Evolutionary conservation across 2,329 filamentous ascomycete genomes (phyloP).

Genomic region (Colletotrichum sp.): DNA sequence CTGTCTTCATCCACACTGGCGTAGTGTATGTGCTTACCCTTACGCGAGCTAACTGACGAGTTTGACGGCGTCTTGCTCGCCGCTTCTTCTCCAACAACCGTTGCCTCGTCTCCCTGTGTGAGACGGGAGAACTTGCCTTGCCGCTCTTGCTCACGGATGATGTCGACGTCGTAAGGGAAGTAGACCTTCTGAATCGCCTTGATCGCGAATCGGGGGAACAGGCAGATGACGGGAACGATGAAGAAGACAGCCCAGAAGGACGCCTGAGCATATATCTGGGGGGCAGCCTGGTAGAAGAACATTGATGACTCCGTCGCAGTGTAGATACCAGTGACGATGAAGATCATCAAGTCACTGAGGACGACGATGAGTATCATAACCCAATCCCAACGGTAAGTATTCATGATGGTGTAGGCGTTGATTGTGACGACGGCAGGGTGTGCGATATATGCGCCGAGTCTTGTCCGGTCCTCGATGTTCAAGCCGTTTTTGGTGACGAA

Average conservation of each 20-base stretch:
- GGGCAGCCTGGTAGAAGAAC: conserved; percentile 76
- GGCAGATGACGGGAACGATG: conserved; percentile 79
- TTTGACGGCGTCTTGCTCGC: conserved; percentile 44
- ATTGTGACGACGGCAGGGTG: conserved; percentile 86
- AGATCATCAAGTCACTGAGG: conserved; percentile 86
- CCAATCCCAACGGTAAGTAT: conserved; percentile 99
- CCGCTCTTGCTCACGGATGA: conserved; percentile 89
- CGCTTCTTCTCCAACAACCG: conserved; percentile 23
- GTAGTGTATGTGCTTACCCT: conserved; percentile 62
- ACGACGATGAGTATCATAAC: conserved; percentile 82
- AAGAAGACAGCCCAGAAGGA: conserved; percentile 88
- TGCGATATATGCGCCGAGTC: conserved; percentile 87
- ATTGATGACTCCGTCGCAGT: conserved; percentile 42
- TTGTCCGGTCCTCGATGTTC: conserved; percentile 77
- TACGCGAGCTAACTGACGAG: conserved; percentile 65
- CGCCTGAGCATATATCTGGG: conserved; percentile 79
- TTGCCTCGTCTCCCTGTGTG: conserved; percentile 36
- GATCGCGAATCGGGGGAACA: conserved; percentile 85
- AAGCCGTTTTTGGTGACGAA: conserved; percentile 77
- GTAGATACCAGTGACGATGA: conserved; percentile 95
- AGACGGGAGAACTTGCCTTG: conserved; percentile 83
- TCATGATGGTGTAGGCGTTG: conserved; percentile 94
- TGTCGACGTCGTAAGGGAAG: conserved; percentile 91
- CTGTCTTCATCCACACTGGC: conserved; percentile 83
- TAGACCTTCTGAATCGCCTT: conserved; percentile 95